phyloP scores from a whole-genome alignment of 345 rosid species.

The Triadica sebifera region DNA sequence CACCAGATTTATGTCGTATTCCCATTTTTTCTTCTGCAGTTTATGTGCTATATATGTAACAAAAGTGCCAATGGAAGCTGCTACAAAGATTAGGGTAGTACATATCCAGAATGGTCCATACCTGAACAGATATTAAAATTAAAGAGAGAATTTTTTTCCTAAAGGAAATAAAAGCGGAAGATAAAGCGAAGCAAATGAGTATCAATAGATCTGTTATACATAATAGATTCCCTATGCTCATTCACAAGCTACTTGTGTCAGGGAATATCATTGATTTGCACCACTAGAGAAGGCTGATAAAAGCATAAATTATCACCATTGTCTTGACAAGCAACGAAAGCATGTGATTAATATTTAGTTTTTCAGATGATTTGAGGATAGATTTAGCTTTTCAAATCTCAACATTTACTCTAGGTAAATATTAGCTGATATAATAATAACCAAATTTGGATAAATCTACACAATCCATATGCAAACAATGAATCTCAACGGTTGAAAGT shows the following conservation, averaged over 20 bases:
- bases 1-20: constrained; percentile 87
- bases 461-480: not conserved
- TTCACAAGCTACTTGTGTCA: not conserved
- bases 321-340: not conserved
- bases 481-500: too few relatives aligned
- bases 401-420: not conserved
- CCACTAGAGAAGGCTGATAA: not conserved
- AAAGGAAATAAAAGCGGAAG: too few relatives aligned
- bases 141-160: not conserved
- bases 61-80: constrained; percentile 88
- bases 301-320: constrained; percentile 1
- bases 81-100: constrained; percentile 86
- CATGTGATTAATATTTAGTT: not conserved
- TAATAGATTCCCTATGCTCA: not conserved
- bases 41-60: constrained; percentile 96
- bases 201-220: not conserved
- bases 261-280: not conserved
- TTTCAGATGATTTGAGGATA: not conserved
- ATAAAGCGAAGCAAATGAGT: not conserved
- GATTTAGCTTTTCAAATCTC: not conserved
- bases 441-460: not conserved
- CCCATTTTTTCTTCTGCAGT: constrained; percentile 78
- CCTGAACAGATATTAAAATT: constrained; percentile 35
- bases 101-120: constrained; percentile 99
- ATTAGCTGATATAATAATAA: not conserved